Conservation (phyloP, 768 basidiomycete genomes). For the Lyophyllum semitale region DNA sequence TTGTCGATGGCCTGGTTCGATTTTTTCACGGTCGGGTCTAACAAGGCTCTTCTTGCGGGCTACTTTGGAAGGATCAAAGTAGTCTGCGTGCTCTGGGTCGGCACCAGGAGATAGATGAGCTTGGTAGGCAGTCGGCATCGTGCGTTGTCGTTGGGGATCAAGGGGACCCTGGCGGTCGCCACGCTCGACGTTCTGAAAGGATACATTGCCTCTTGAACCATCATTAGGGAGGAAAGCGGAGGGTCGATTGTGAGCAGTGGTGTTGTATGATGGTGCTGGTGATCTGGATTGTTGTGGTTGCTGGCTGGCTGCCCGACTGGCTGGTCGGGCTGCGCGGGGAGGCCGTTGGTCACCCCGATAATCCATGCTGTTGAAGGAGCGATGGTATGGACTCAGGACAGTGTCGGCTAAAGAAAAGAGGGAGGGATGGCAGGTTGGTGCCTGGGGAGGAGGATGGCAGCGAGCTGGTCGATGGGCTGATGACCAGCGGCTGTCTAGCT, state of each 20-base stretch:
- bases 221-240: conserved; percentile 36
- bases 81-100: conserved; percentile 45
- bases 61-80: conserved; percentile 52
- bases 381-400: conserved; percentile 4
- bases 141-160: conserved; percentile 54
- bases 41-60: conserved; percentile 91
- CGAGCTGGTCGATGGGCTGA: not conserved
- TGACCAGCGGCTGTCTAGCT: conserved; percentile 15
- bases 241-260: conserved; percentile 23
- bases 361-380: conserved; percentile 33
- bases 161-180: conserved; percentile 66
- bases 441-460: not conserved
- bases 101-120: conserved; percentile 27
- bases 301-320: conserved; percentile 35
- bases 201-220: conserved; percentile 50
- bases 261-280: conserved; percentile 42
- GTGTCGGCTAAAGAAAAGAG: conserved; percentile 1
- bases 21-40: conserved; percentile 91
- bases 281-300: conserved; percentile 39
- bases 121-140: conserved; percentile 49
- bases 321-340: conserved; percentile 55
- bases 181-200: conserved; percentile 69
- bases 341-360: conserved; percentile 49
- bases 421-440: not conserved
- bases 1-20: conserved; percentile 90